Conservation (phyloP, 176 grass and related monocot species). For the Leersia perrieri region DNA sequence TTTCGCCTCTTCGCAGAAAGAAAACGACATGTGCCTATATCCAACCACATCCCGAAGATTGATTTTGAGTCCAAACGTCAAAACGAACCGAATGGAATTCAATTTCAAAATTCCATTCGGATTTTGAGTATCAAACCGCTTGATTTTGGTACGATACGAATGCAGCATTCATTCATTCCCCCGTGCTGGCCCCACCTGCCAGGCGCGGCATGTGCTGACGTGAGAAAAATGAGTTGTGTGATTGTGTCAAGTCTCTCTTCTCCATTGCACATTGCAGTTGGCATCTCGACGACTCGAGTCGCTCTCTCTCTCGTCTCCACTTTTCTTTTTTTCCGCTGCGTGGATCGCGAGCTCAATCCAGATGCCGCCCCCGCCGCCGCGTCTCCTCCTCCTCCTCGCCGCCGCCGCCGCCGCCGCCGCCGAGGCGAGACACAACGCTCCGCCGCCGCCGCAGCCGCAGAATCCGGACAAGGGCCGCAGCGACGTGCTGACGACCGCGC, state of each 20-base stretch:
- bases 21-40: neutral
- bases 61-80: neutral
- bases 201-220: constrained; percentile 17
- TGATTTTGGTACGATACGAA: no score
- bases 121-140: no score
- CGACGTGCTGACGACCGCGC: constrained; percentile 29
- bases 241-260: neutral
- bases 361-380: constrained; percentile 35
- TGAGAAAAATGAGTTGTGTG: constrained; percentile 35
- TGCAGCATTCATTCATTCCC: no score
- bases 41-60: neutral
- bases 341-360: constrained; percentile 43
- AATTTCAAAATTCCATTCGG: neutral
- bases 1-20: neutral
- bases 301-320: no score
- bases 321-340: neutral
- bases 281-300: no score
- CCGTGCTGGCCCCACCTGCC: neutral
- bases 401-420: constrained; percentile 18
- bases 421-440: neutral
- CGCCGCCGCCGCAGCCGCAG: constrained; percentile 25
- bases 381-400: constrained; percentile 2
- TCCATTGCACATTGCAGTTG: neutral
- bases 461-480: constrained; percentile 5
- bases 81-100: no score